Evolutionary conservation across 2,329 filamentous ascomycete genomes (phyloP).

Genomic region (Plectosphaerella plurivora): DNA sequence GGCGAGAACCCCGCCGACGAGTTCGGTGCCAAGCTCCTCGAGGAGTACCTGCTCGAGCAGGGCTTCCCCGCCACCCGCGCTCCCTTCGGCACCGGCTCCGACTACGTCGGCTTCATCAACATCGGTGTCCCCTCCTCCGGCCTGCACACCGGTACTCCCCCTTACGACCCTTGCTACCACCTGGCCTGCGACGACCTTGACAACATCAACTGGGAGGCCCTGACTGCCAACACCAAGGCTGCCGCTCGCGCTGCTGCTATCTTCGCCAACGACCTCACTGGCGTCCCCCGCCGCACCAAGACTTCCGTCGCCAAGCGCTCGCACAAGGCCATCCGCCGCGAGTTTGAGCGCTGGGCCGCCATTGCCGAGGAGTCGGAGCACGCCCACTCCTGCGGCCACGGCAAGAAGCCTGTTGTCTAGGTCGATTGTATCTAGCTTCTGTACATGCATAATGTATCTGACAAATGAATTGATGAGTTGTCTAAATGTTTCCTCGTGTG

Average conservation of each 20-base stretch:
- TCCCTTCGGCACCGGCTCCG: slow-evolving; percentile 30
- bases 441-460: too few relatives aligned
- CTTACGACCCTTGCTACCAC: slow-evolving; percentile 33
- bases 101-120: slow-evolving; percentile 35
- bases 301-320: slow-evolving; percentile 14
- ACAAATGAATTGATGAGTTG: too few relatives aligned
- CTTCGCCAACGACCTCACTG: slow-evolving; percentile 29
- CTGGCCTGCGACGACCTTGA: slow-evolving; percentile 31
- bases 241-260: slow-evolving; percentile 45
- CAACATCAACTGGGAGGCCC: slow-evolving; percentile 36
- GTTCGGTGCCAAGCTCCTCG: slow-evolving; percentile 26
- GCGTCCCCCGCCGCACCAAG: slow-evolving; percentile 25
- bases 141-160: slow-evolving; percentile 33
- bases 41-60: slow-evolving; percentile 28
- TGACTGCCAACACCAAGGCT: slow-evolving; percentile 32
- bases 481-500: too few relatives aligned
- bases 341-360: slow-evolving; percentile 13
- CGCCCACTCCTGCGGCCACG: slow-evolving; percentile 8
- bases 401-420: slow-evolving; percentile 2
- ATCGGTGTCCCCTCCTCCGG: slow-evolving; percentile 34
- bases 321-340: slow-evolving; percentile 11
- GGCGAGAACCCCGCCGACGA: slow-evolving; percentile 29
- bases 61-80: slow-evolving; percentile 25
- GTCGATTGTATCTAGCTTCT: too few relatives aligned
- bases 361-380: slow-evolving; percentile 11